phyloP scores from a whole-genome alignment of 805 yeast genomes.

The Yarrowia sp. region DNA sequence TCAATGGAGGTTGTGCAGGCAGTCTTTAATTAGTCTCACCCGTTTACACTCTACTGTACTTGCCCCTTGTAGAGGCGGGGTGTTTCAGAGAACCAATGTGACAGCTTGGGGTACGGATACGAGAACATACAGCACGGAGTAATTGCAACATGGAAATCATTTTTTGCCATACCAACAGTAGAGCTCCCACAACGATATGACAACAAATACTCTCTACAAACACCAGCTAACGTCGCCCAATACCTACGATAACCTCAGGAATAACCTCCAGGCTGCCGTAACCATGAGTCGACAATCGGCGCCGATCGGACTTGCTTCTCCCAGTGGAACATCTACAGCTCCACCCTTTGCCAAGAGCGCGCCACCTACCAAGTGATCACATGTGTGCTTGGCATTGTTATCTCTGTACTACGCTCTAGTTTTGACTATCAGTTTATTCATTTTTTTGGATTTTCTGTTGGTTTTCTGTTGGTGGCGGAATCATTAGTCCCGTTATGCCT shows the following conservation, averaged over 20 bases:
- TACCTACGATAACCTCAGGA: no score
- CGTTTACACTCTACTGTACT: not conserved
- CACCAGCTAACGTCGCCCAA: no score
- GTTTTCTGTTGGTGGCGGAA: conserved; percentile 9
- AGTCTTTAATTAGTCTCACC: no score
- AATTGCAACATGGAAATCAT: no score
- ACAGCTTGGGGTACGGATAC: no score
- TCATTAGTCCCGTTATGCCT: not conserved
- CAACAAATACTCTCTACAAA: no score
- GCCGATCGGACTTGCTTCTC: conserved; percentile 6
- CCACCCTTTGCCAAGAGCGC: conserved; percentile 17
- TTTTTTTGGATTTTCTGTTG: conserved; percentile 35
- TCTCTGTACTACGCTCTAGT: not conserved
- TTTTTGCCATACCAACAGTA: no score
- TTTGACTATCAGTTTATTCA: conserved; percentile 38
- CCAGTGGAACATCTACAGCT: not conserved
- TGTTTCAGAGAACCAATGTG: no score
- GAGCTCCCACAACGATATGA: no score
- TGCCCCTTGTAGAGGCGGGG: not conserved
- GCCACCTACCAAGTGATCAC: not conserved
- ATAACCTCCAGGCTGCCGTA: not conserved
- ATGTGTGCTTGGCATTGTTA: not conserved
- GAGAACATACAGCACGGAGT: no score
- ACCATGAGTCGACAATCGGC: not conserved
- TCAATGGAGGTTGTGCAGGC: not conserved